phyloP scores from a whole-genome alignment of 2,329 filamentous ascomycete species.

The Dothiorella sarmentorum region DNA sequence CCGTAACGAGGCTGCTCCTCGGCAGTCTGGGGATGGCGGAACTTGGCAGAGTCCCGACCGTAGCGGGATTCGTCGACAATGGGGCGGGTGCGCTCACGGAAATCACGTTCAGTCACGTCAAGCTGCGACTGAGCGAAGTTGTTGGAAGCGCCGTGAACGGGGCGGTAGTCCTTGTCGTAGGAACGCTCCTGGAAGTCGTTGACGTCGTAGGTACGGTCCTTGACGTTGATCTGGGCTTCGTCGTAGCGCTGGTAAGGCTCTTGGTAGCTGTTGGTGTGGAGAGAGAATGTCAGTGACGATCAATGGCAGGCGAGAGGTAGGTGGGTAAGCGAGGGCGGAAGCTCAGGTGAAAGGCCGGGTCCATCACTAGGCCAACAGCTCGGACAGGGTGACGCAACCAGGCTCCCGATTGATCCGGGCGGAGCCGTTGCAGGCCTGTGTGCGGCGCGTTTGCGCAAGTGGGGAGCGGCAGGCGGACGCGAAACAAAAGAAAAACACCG shows the following conservation, averaged over 20 bases:
- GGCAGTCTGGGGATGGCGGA: conserved; percentile 15
- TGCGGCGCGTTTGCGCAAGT: conserved; percentile 27
- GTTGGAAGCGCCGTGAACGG: conserved; percentile 47
- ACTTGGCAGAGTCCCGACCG: conserved; percentile 26
- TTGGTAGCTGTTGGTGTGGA: conserved; percentile 50
- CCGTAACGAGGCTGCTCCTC: conserved; percentile 28
- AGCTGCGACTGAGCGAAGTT: conserved; percentile 55
- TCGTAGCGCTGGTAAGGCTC: conserved; percentile 56
- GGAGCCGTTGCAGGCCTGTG: conserved; percentile 7
- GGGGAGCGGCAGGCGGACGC: background rate
- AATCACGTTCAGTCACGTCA: conserved; percentile 57
- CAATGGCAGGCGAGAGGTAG: conserved; percentile 18
- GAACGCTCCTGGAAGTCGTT: conserved; percentile 54
- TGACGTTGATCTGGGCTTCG: conserved; percentile 65
- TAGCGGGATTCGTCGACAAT: conserved; percentile 43
- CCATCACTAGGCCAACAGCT: conserved; percentile 6
- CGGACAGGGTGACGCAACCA: conserved; percentile 28
- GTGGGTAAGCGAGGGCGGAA: background rate
- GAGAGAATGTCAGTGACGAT: conserved; percentile 21
- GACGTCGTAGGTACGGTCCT: conserved; percentile 42
- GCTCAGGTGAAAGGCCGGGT: background rate
- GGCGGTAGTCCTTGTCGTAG: conserved; percentile 47
- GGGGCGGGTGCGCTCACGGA: conserved; percentile 60
- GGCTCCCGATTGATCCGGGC: conserved; percentile 1
- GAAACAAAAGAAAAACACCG: background rate